Base-by-base conservation (phyloP, 1,284 basidiomycete species). In the Phlebopus sp. region DNA sequence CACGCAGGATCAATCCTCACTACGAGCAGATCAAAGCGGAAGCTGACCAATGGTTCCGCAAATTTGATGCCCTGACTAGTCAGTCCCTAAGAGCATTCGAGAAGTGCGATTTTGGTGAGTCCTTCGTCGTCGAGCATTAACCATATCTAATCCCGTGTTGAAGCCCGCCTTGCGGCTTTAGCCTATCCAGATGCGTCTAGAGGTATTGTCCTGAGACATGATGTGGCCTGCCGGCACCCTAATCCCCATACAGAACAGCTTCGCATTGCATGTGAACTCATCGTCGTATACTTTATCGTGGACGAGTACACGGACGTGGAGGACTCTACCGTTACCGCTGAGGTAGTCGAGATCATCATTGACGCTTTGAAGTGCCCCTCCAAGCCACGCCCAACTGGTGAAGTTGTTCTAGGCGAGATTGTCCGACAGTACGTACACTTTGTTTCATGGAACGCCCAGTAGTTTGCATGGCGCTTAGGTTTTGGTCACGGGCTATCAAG, bases 261-360 rank as follows among this genome's bases (percentile, higher is more conserved):
- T 21, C 58, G 67, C 3, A 58, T 53, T 14, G 57, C 56, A 4
- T 69, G 69, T 52, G 73, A 75, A 47, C 52, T 74, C 11, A 72
- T 72, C 64, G 68, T 38, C 68, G 37, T 53, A 5, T 71, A 72
- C 50, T 75, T 73, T 50, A 63, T 71, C 11, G 60, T 73, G 37
- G 74, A 75, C 50, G 71, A 75, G 47, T 68, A 70, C 49, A 68
- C 69, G 10, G 73, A 75, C 47, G 55, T 64, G 1, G 60, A 63
- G 25, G 46, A 56, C 21, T 58, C 56, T 2, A 18, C 41, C 4
- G 48, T 27, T 18, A 42, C 39, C 8, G 29, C 31, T 8, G 37
- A 43, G 8, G 37, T 46, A 6, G 51, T 37, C 3, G 43, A 52
- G 13, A 37, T 52, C 18, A 42, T 50, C 15, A 43, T 50, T 15